phyloP scores from a whole-genome alignment of 495 filamentous ascomycete species.

The Xylaria longipes region DNA sequence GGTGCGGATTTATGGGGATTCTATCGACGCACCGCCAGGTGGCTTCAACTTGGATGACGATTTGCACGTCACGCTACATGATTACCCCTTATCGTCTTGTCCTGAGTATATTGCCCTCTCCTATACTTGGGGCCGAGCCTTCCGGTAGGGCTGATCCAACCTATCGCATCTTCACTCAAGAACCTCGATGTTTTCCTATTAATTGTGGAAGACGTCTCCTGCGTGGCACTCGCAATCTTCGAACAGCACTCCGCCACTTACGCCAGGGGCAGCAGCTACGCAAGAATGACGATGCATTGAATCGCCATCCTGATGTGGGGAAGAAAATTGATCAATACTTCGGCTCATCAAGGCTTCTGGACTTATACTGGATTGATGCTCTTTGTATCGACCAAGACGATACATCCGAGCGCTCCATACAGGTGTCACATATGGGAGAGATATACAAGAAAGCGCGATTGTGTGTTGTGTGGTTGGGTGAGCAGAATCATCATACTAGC shows the following conservation, averaged over 20 bases:
- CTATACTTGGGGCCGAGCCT: not conserved
- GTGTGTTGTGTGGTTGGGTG: not conserved
- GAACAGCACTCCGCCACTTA: not conserved
- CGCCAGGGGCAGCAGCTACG: not conserved
- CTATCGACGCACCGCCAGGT: not conserved
- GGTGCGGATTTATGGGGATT: not conserved
- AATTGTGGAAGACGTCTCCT: not conserved
- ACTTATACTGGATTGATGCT: constrained; percentile 3
- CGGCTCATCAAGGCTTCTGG: not conserved
- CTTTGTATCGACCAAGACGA: constrained; percentile 7
- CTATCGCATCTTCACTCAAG: not conserved
- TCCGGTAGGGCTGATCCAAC: not conserved
- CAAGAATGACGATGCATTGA: not conserved
- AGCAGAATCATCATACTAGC: not conserved
- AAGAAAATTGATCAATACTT: not conserved
- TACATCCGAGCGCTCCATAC: not conserved
- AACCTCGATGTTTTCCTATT: not conserved
- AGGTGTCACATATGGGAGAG: not conserved
- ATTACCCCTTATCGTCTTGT: constrained; percentile 8
- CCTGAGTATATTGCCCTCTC: constrained; percentile 8
- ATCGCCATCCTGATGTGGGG: not conserved
- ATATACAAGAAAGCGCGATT: not conserved
- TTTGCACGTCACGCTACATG: constrained; percentile 10
- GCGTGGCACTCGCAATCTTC: not conserved
- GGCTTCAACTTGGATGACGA: not conserved